These are phyloP conservation scores for Phytophthora idaei DNA, from an alignment of 352 stramenopile species.

Conservation along the genomic window DNA sequence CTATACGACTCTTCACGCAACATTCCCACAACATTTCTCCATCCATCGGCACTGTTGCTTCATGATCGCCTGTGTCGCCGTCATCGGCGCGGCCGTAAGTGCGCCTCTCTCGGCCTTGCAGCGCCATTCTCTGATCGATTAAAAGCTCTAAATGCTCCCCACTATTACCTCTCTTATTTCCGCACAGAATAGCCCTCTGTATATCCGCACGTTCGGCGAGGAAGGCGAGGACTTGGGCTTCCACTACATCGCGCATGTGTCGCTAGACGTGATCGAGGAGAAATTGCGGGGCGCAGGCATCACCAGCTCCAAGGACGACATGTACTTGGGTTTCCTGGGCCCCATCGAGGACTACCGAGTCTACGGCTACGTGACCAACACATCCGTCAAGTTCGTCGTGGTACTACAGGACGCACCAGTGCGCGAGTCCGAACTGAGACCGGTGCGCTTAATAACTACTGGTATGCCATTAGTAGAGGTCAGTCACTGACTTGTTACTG, in stretches of 20 bases:
- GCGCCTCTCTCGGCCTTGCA: not conserved
- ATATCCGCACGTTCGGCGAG: constrained; percentile 83
- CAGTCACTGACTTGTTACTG: constrained; percentile 8
- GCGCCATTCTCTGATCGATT: no score
- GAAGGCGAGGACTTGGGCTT: constrained; percentile 84
- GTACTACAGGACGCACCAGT: constrained; percentile 78
- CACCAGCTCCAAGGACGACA: constrained; percentile 74
- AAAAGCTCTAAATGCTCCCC: no score
- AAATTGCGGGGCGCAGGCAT: constrained; percentile 59
- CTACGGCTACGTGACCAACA: constrained; percentile 90
- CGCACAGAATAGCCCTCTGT: constrained; percentile 78
- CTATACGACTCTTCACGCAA: constrained; percentile 7
- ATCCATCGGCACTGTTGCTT: not conserved
- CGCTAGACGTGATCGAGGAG: constrained; percentile 87
- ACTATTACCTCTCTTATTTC: not conserved
- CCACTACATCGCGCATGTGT: constrained; percentile 88
- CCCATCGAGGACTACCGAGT: constrained; percentile 88
- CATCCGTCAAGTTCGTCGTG: constrained; percentile 81
- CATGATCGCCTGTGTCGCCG: constrained; percentile 86
- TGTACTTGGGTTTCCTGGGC: constrained; percentile 86
- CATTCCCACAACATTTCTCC: constrained; percentile 18
- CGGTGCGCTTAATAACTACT: constrained; percentile 33
- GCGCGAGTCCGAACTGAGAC: constrained; percentile 80
- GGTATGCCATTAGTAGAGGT: not conserved
- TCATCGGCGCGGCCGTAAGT: constrained; percentile 81